Percentiles rank a stretch among this genome's conserved stretches.
Conservation (phyloP, 352 stramenopile species). For the Globisporangium orthogonon region DNA sequence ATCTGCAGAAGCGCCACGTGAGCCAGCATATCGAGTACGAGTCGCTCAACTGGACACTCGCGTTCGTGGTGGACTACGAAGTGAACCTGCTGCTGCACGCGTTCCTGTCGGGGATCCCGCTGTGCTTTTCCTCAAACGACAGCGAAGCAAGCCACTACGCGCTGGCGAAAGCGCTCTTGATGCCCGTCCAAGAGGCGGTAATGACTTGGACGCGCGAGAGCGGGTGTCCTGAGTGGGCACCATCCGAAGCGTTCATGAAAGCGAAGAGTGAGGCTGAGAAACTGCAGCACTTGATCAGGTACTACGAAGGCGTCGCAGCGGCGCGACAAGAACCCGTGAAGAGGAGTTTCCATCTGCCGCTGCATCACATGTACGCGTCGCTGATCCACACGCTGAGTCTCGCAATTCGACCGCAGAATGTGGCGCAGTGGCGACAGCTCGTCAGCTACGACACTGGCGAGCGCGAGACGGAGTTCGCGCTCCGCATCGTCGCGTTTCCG, state of each 20-base stretch:
- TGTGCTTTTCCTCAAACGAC: conserved; percentile 29
- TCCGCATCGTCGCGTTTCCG: conserved; percentile 35
- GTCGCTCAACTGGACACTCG: conserved; percentile 78
- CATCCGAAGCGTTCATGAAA: conserved; percentile 1
- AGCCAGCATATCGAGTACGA: conserved; percentile 77
- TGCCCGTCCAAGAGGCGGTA: conserved; percentile 28
- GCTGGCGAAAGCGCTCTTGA: conserved; percentile 38
- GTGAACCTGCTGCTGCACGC: conserved; percentile 67
- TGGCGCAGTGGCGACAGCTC: conserved; percentile 41
- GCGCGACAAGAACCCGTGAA: conserved; percentile 24
- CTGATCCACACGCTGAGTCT: conserved; percentile 42
- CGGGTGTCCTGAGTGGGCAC: conserved; percentile 25
- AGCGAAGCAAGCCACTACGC: conserved; percentile 18
- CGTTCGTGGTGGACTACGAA: conserved; percentile 81
- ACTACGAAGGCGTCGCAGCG: conserved; percentile 30
- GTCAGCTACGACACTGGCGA: conserved; percentile 16
- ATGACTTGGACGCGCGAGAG: conserved; percentile 28
- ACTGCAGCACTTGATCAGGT: conserved; percentile 21
- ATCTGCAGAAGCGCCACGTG: conserved; percentile 64
- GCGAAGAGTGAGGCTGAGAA: conserved; percentile 13
- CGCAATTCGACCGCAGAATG: conserved; percentile 29
- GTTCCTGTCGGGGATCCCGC: conserved; percentile 52
- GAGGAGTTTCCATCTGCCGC: conserved; percentile 66
- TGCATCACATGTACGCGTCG: conserved; percentile 74
- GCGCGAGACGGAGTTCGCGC: conserved; percentile 36